phyloP scores from a whole-genome alignment of 2,329 filamentous ascomycete genomes.

The Fusarium sp. region DNA sequence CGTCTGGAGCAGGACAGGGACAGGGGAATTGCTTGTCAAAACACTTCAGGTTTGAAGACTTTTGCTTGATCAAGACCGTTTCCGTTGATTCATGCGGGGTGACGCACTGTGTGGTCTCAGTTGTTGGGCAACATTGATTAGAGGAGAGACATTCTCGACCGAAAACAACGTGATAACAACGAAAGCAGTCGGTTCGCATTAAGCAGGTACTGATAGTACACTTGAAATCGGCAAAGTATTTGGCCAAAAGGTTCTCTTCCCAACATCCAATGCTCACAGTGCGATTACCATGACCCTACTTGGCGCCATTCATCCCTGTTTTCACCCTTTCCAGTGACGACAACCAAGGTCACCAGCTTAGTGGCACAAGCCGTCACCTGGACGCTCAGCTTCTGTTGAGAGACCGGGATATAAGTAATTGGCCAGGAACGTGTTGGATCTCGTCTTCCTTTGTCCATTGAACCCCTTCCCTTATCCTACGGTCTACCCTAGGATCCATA shows the following conservation, averaged over 20 bases:
- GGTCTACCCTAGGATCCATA: conserved; percentile 2
- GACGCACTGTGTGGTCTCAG: conserved; percentile 36
- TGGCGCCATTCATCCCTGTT: conserved; percentile 47
- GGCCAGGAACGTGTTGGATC: not conserved
- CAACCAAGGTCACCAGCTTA: conserved; percentile 39
- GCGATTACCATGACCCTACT: conserved; percentile 11
- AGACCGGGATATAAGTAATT: conserved; percentile 28
- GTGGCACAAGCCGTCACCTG: conserved; percentile 42
- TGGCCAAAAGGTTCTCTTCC: not conserved
- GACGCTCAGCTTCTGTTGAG: conserved; percentile 23
- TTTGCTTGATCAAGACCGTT: conserved; percentile 25
- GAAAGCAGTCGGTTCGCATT: conserved; percentile 37
- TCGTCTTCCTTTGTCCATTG: not conserved
- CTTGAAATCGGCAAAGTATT: not conserved
- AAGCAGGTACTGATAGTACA: not conserved
- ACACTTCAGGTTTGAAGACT: not conserved
- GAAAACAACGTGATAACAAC: conserved; percentile 15
- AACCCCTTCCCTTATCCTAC: not conserved
- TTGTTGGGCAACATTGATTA: not conserved
- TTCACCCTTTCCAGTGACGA: conserved; percentile 42
- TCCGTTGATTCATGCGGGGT: conserved; percentile 46
- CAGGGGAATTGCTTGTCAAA: not conserved
- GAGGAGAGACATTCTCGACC: not conserved
- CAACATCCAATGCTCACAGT: not conserved
- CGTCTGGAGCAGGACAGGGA: not conserved